Conservation (phyloP, 495 filamentous ascomycete species). For the Penicillium bialowiezense region DNA sequence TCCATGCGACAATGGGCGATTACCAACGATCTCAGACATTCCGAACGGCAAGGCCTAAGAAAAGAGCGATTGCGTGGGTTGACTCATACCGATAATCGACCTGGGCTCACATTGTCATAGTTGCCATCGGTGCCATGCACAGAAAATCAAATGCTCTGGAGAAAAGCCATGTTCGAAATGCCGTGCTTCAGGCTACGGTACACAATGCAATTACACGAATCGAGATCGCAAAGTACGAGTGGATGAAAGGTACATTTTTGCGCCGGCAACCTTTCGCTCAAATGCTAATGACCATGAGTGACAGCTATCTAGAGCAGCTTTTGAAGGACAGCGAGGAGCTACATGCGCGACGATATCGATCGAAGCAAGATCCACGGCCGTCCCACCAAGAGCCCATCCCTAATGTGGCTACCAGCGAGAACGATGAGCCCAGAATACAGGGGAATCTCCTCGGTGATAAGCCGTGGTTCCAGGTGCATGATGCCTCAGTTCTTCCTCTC, state of each 20-base stretch:
- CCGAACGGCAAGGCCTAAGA: conserved; percentile 9
- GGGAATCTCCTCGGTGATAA: conserved; percentile 27
- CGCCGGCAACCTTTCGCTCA: not conserved
- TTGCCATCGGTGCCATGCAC: conserved; percentile 37
- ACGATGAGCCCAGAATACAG: conserved; percentile 22
- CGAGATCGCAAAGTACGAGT: conserved; percentile 39
- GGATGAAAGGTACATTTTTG: conserved; percentile 29
- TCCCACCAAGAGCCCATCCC: not conserved
- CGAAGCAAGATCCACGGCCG: conserved; percentile 5
- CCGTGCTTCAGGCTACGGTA: conserved; percentile 22
- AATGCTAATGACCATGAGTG: not conserved
- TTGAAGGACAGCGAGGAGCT: conserved; percentile 31
- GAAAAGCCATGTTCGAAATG: conserved; percentile 38
- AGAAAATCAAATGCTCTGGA: conserved; percentile 43
- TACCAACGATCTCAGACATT: not conserved
- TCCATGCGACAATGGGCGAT: not conserved
- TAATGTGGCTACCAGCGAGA: conserved; percentile 1
- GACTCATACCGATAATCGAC: not conserved
- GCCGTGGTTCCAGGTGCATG: conserved; percentile 37
- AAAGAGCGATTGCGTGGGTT: conserved; percentile 13
- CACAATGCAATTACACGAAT: conserved; percentile 32
- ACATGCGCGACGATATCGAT: conserved; percentile 20
- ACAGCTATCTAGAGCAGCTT: conserved; percentile 32
- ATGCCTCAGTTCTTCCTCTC: conserved; percentile 29
- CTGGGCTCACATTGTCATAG: conserved; percentile 12